Base-by-base conservation (phyloP, 495 filamentous ascomycete genomes). In the Aspergillus haitiensis region DNA sequence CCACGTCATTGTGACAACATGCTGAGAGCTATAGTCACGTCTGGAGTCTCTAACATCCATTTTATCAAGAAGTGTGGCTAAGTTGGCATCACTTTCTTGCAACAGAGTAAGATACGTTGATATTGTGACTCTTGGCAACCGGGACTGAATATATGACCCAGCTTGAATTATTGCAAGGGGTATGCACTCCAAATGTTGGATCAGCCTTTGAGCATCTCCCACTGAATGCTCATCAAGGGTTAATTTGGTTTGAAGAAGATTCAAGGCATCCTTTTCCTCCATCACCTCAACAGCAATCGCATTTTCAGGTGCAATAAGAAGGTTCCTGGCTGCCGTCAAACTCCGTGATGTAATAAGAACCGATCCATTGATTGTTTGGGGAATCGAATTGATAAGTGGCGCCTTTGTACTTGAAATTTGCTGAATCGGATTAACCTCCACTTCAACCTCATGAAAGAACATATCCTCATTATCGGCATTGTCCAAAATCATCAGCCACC, bases 381-480 rank as follows among this genome's bases (percentile, higher is more conserved):
- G 15, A 16, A 12, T 12, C 3, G 21, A 27, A 6, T 7, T 50
- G 21, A n/a, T 21, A 31, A 32, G 21, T 18, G 47, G 18, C 33
- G 15, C 47, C 15, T 18, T 10, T 8, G 21, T 11, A n/a, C 47
- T 21, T 27, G 15, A 27, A 27, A 1, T 27, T 27, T 27, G 21
- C 21, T 27, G 21, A 27, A 1, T 27, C 3, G 21, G 21, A 27
- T 27, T 3, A 27, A 27, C 21, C 3, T 3, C 21, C 21, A 27
- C n/a, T 21, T 27, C 21, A 31, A n/a, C 3, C n/a, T n/a, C 16
- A 31, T 50, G 33, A n/a, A 52, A 15, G 49, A 52, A 52, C 27
- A 35, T 34, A 34, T 52, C 49, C 13, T 27, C 21, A n/a, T 35
- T 16, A 36, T 52, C 49, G 2, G 33, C 49, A 52, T 52, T 52